Base-by-base conservation (phyloP, 768 basidiomycete species). In the Podaxis sp. region DNA sequence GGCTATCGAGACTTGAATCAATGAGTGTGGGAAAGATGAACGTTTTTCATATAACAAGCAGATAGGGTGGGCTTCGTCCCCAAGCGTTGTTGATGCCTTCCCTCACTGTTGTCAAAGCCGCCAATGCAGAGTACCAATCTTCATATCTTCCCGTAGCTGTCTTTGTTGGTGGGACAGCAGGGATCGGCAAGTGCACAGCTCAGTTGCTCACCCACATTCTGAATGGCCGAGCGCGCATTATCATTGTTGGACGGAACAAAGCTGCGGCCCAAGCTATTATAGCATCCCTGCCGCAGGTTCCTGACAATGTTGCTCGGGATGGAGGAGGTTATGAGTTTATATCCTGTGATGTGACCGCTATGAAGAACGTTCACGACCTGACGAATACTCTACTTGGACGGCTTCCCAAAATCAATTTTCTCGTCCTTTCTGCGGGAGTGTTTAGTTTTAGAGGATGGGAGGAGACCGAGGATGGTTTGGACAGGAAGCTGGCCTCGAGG, bases 161-260 rank as follows among this genome's bases (percentile, higher is more conserved):
- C 15, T 79, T 81, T 53, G 72, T 80, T 3, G 80, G 81, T 7
- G 81, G 79, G 9, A 81, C 81, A 3, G 72, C 79, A 4, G 84
- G 81, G 5, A 82, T 82, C 40, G 84, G 84, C 1, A 74, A 79
- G 55, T 77, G 76, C 6, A 79, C 81, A 68, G 82, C 81, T 0
- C 71, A 77, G 51, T 72, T 76, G 5, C 79, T 85, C 55, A 82
- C 80, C 6, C 69, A 73, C 9, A 71, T 79, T 66, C 79, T 81
- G 0, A 77, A 82, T 24, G 83, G 85, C 17, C 79, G 80, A 59
- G 77, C 79, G 25, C 77, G 81, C 64, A 83, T 87, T 69, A 69
- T 85, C 65, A 74, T 86, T 66, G 75, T 82, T 33, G 85, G 84
- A 0, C 77, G 83, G 11, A 85, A 84, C 71, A 75, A 75, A 50